A percentile compares a stretch with the other conserved stretches of the same genome.
Evolutionary conservation across 2,329 filamentous ascomycete genomes (phyloP).

Genomic region (Neoscytalidium dimidiatum): DNA sequence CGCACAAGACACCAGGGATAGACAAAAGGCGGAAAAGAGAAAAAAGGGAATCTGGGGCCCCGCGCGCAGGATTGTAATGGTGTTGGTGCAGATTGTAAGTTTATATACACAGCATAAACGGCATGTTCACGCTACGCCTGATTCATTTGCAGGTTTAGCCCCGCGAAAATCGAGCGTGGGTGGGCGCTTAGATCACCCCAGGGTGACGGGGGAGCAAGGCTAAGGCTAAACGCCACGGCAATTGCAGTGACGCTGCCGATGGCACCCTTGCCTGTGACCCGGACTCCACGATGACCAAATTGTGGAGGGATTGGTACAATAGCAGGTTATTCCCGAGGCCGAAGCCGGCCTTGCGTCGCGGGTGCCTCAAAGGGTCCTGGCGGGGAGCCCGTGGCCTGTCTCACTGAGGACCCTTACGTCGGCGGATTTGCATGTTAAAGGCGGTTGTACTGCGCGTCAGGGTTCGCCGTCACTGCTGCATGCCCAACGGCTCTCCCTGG

Average conservation of each 20-base stretch:
- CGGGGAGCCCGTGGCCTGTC: not conserved
- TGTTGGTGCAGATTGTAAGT: not conserved
- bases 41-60: not conserved
- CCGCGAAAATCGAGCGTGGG: not conserved
- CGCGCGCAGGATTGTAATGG: not conserved
- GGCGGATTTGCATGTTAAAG: not conserved
- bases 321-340: not conserved
- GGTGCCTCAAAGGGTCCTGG: too few relatives aligned
- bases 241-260: slow-evolving; percentile 4
- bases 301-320: not conserved
- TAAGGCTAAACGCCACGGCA: not conserved
- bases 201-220: not conserved
- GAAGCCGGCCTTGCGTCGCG: not conserved
- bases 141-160: slow-evolving; percentile 4
- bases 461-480: not conserved
- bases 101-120: slow-evolving; percentile 7
- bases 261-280: slow-evolving; percentile 11
- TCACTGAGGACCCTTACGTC: not conserved
- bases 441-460: not conserved
- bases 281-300: slow-evolving; percentile 6
- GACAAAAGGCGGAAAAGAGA: not conserved
- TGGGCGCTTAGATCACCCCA: slow-evolving; percentile 14
- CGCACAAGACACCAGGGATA: not conserved
- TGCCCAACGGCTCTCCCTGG: not conserved
- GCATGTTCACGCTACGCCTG: not conserved